phyloP scores from a whole-genome alignment of 2,329 filamentous ascomycete genomes.

The Grosmannia huntii region DNA sequence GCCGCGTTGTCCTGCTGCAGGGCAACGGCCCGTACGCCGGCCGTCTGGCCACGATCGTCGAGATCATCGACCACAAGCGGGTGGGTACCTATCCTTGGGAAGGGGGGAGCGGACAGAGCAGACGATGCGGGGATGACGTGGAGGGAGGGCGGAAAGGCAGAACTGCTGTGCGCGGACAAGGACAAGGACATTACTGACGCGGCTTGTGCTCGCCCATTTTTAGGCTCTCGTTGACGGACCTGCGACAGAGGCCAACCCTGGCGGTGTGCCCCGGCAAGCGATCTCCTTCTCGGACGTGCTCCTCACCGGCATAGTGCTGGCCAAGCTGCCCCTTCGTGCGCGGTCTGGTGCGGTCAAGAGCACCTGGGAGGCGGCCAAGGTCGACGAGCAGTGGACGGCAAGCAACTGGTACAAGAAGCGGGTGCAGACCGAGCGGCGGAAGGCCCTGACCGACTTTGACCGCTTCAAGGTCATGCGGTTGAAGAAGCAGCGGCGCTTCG shows the following conservation, averaged over 20 bases:
- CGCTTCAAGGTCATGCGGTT: constrained; percentile 99
- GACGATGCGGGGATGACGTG: too few relatives aligned
- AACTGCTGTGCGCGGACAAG: too few relatives aligned
- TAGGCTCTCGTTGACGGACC: constrained; percentile 96
- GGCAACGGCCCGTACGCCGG: constrained; percentile 63
- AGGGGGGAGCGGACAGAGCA: not conserved
- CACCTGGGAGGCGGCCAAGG: constrained; percentile 80
- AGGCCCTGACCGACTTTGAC: constrained; percentile 93
- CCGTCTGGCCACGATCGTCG: constrained; percentile 86
- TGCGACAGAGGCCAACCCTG: constrained; percentile 64
- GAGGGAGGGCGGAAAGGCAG: not conserved
- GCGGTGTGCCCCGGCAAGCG: constrained; percentile 69
- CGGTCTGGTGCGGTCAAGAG: constrained; percentile 75
- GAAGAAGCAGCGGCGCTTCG: constrained; percentile 98
- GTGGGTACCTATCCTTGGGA: constrained; percentile 49
- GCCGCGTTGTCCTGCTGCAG: constrained; percentile 90
- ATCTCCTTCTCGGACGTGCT: constrained; percentile 70
- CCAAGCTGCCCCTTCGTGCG: constrained; percentile 72
- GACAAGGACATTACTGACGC: constrained; percentile 4
- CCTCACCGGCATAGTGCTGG: constrained; percentile 80
- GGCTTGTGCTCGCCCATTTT: not conserved
- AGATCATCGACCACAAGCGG: constrained; percentile 99
- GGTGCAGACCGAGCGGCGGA: constrained; percentile 72
- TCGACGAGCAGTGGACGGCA: constrained; percentile 87
- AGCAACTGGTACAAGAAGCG: constrained; percentile 92